Conservation (phyloP, 768 basidiomycete genomes). For the Naganishia randhawae region DNA sequence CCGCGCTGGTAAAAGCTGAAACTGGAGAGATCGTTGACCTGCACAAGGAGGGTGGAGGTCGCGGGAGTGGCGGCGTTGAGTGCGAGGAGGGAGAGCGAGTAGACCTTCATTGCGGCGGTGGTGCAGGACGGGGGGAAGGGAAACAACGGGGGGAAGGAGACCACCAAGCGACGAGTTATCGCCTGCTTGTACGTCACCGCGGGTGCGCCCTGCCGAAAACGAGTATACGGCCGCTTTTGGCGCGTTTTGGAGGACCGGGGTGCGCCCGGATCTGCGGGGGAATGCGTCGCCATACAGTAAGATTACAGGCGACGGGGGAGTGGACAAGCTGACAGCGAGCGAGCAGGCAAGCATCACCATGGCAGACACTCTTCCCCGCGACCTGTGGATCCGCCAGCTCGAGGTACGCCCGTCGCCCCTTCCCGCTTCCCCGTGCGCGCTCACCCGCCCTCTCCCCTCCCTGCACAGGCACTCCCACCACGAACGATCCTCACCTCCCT, state of each 20-base stretch:
- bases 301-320: no score
- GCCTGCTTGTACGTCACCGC: no score
- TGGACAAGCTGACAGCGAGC: neutral
- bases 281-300: no score
- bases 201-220: no score
- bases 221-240: no score
- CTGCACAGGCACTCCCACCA: constrained; percentile 32
- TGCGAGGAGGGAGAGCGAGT: constrained; percentile 68
- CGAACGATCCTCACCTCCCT: constrained; percentile 40
- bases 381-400: constrained; percentile 23
- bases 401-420: constrained; percentile 3
- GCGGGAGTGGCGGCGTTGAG: constrained; percentile 61
- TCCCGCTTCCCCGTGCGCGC: constrained; percentile 14
- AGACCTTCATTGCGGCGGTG: constrained; percentile 70
- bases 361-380: constrained; percentile 14
- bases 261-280: no score
- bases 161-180: no score
- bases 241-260: no score
- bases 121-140: neutral
- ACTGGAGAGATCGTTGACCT: constrained; percentile 73
- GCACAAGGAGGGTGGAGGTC: constrained; percentile 62
- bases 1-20: constrained; percentile 93
- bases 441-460: constrained; percentile 11
- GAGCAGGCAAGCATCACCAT: neutral
- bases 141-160: neutral